A percentile compares a stretch with the other conserved stretches of the same genome.
These are phyloP conservation scores for Penicillium fuscoglaucum DNA, from an alignment of 2,329 filamentous ascomycete genomes.

Conservation along the genomic window DNA sequence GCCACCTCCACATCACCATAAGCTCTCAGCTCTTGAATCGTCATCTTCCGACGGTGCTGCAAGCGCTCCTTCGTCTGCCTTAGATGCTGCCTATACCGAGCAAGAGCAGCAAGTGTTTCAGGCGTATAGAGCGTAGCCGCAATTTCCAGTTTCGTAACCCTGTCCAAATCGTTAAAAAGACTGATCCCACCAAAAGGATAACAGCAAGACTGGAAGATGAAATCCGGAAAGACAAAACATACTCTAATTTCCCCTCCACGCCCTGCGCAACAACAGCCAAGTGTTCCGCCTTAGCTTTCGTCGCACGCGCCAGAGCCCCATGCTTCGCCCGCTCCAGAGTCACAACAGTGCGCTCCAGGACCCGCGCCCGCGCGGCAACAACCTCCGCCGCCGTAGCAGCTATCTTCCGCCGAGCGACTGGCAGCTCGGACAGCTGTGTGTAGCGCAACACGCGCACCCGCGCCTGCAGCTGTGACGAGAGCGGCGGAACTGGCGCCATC, in stretches of 20 bases:
- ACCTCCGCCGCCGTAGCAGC: slow-evolving; percentile 38
- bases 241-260: slow-evolving; percentile 42
- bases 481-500: slow-evolving; percentile 20
- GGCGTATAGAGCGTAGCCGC: slow-evolving; percentile 41
- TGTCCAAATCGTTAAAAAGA: slow-evolving; percentile 17
- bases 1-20: slow-evolving; percentile 35
- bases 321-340: slow-evolving; percentile 44
- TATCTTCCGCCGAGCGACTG: slow-evolving; percentile 36
- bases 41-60: slow-evolving; percentile 31
- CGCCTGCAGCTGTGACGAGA: slow-evolving; percentile 32
- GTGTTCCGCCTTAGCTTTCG: slow-evolving; percentile 43
- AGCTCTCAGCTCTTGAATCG: slow-evolving; percentile 34
- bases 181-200: not conserved
- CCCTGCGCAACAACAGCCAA: slow-evolving; percentile 40
- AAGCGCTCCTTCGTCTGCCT: slow-evolving; percentile 30
- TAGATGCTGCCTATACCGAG: slow-evolving; percentile 37
- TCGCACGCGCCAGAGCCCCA: slow-evolving; percentile 37
- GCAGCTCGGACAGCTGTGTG: slow-evolving; percentile 36
- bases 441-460: slow-evolving; percentile 32
- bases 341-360: slow-evolving; percentile 41
- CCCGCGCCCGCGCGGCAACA: slow-evolving; percentile 32
- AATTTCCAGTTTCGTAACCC: slow-evolving; percentile 41
- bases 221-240: slow-evolving; percentile 17
- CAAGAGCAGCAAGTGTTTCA: slow-evolving; percentile 36
- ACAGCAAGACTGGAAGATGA: not conserved